Conservation (phyloP, 257 asterid genomes). For the Solanum clarkiae region DNA sequence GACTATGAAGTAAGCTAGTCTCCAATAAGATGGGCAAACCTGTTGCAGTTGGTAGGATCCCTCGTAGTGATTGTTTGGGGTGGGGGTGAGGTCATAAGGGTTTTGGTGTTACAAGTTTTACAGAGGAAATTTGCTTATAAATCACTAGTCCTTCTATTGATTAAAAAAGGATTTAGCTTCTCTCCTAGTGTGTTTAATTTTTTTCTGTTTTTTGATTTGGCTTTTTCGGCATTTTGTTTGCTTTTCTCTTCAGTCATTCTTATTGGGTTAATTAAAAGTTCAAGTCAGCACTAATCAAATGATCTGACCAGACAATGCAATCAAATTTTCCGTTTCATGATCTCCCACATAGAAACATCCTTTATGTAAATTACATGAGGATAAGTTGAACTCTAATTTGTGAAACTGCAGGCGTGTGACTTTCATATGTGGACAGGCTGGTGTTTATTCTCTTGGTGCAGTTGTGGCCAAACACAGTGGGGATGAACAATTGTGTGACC, state of each 20-base stretch:
- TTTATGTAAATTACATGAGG: neutral
- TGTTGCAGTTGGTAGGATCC: neutral
- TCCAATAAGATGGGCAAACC: neutral
- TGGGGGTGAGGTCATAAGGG: neutral
- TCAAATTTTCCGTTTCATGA: neutral
- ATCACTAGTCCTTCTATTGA: neutral
- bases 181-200: neutral
- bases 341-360: neutral
- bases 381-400: neutral
- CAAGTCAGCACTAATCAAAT: neutral
- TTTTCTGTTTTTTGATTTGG: neutral
- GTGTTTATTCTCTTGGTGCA: constrained; percentile 76
- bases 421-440: constrained; percentile 65
- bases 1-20: neutral
- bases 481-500: constrained; percentile 35
- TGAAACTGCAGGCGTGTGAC: constrained; percentile 49
- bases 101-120: neutral
- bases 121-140: neutral
- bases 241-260: neutral
- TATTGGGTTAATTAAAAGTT: neutral
- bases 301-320: neutral
- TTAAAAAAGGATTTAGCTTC: neutral
- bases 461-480: constrained; percentile 53
- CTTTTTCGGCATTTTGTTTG: neutral
- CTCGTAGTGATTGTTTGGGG: neutral